Percentiles rank a stretch among this genome's conserved stretches.
Evolutionary conservation across 495 filamentous ascomycete species (phyloP).

Genomic region (Opeltia flavorubescens): DNA sequence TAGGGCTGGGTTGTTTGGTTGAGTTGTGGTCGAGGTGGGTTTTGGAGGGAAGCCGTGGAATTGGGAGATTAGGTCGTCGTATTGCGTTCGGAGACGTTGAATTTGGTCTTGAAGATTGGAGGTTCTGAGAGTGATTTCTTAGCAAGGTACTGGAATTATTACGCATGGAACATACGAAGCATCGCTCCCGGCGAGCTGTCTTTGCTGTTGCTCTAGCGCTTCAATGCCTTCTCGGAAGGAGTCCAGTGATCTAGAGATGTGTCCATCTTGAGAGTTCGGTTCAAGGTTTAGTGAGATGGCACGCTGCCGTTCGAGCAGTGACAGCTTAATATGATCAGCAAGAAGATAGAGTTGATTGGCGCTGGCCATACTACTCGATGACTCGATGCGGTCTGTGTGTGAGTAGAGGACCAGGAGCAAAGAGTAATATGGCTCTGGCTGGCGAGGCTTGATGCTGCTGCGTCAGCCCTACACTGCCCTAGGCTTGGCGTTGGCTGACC

Average conservation of each 20-base stretch:
- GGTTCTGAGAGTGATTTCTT: conserved; percentile 20
- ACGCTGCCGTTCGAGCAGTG: conserved; percentile 68
- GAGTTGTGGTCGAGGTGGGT: conserved; percentile 34
- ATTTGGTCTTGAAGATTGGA: conserved; percentile 60
- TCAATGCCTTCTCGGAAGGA: conserved; percentile 75
- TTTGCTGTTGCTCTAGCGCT: conserved; percentile 51
- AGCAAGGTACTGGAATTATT: neutral
- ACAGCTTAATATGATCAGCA: conserved; percentile 41
- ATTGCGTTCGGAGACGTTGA: conserved; percentile 39
- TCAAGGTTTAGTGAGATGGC: conserved; percentile 78
- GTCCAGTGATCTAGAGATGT: conserved; percentile 79
- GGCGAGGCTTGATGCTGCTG: no score
- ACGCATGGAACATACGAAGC: conserved; percentile 29
- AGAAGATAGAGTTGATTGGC: conserved; percentile 40
- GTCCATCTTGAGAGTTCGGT: conserved; percentile 71
- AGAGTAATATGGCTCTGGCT: no score
- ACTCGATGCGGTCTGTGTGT: no score
- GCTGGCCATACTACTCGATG: conserved; percentile 45
- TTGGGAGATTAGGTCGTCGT: conserved; percentile 43
- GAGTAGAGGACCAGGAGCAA: neutral
- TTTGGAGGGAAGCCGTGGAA: conserved; percentile 45
- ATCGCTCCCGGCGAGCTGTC: conserved; percentile 42
- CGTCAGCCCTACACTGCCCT: no score
- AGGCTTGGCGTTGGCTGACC: no score
- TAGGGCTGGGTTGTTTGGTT: conserved; percentile 56